Base-by-base conservation (phyloP, 2,329 filamentous ascomycete genomes). In the Pezicula neosporulosa region DNA sequence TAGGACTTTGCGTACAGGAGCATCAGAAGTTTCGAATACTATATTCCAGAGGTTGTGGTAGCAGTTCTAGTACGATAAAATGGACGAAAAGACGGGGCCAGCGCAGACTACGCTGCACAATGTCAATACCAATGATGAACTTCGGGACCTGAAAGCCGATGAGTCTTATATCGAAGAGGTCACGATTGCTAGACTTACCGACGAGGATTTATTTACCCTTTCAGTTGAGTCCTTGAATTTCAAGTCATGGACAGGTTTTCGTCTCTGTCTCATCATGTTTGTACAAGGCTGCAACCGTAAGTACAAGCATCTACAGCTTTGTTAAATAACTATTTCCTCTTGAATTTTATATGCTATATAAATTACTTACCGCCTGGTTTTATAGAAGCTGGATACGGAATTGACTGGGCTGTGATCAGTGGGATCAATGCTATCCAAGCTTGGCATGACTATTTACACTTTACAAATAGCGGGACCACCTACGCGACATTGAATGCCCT, bases 381-480 rank as follows among this genome's bases (percentile, higher is more conserved):
- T 27, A 51, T 35, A 21, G 3, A 37, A 18, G 72, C 72, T 41
- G 73, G 72, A 8, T 76, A 70, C 53, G 74, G 74, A 54, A 69
- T 77, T 38, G 74, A 77, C 55, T 77, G 75, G 75, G 71, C 71
- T 24, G 73, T 77, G 27, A 77, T 77, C 37, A 63, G 68, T 37
- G 70, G 72, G 37, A 74, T 77, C 53, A 76, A 77, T 50, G 65
- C 72, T 9, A 67, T 70, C 42, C 50, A 65, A 6, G 56, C 64
- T 30, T 77, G 73, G 71, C 74, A 76, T 52, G 55, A 57, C 4
- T 77, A 71, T 54, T 74, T 76, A 47, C 67, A 67, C 9, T 74
- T 77, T 42, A 69, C 58, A 3, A 70, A 64, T 18, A 63, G 65
- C 9, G 73, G 74, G 9, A 58, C 65, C 15, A 71, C 51, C 5